phyloP scores from a whole-genome alignment of 2,329 filamentous ascomycete species.

The Ophiostoma australiae region DNA sequence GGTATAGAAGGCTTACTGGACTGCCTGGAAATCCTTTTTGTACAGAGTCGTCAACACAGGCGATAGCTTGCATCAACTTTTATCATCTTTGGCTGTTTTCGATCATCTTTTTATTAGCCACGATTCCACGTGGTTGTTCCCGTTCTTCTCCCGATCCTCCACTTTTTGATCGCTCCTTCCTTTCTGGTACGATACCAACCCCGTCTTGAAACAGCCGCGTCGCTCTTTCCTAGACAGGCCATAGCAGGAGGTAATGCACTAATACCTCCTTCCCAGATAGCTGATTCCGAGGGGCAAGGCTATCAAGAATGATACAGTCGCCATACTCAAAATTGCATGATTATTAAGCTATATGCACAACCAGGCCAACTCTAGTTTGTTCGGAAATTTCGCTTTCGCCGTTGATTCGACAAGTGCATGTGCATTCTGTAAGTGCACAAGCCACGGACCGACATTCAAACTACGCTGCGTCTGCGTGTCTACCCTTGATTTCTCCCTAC shows the following conservation, averaged over 20 bases:
- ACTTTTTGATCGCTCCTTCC: neutral
- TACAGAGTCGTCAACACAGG: too few species aligned
- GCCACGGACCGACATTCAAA: neutral
- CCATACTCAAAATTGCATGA: neutral
- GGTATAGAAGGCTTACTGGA: neutral
- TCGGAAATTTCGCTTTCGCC: neutral
- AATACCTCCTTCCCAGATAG: slow-evolving; percentile 2
- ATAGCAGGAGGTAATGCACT: neutral
- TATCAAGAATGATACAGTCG: neutral
- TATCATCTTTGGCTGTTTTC: too few species aligned
- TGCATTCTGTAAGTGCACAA: neutral
- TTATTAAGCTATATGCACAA: neutral
- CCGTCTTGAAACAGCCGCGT: slow-evolving; percentile 4
- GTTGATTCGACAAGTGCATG: neutral
- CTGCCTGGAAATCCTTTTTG: too few species aligned
- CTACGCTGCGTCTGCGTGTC: neutral
- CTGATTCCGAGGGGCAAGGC: neutral
- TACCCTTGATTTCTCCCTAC: neutral
- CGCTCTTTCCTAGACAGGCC: slow-evolving; percentile 6
- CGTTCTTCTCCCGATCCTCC: neutral
- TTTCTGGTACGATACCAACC: neutral
- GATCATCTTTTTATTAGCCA: too few species aligned
- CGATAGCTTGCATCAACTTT: too few species aligned
- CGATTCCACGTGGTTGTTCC: neutral
- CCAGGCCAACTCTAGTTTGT: neutral